Conservation (phyloP, 768 basidiomycete species). For the Phanerochaete sordida region DNA sequence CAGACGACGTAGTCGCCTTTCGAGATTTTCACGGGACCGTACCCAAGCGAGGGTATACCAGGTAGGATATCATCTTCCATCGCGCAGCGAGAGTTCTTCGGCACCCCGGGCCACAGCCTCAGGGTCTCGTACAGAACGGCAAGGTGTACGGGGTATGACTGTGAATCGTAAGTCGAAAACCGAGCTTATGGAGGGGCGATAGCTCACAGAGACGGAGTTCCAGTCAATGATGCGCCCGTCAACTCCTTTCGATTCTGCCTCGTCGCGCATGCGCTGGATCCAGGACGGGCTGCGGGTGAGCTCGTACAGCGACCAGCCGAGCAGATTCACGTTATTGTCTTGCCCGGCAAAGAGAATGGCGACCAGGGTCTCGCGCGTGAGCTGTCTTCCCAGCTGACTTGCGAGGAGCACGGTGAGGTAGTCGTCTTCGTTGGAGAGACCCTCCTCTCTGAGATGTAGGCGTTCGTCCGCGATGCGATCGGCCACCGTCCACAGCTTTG, state of each 20-base stretch:
- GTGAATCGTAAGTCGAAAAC: too few relatives aligned
- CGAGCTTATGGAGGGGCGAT: too few relatives aligned
- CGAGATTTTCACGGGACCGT: not conserved
- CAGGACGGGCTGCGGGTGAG: slow-evolving; percentile 10
- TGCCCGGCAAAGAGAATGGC: slow-evolving; percentile 15
- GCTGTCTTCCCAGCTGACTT: too few relatives aligned
- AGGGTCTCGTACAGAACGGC: slow-evolving; percentile 15
- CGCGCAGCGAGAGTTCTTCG: slow-evolving; percentile 1
- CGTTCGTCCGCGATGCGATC: not conserved
- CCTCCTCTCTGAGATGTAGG: not conserved
- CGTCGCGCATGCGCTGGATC: slow-evolving; percentile 11
- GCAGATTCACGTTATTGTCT: slow-evolving; percentile 14
- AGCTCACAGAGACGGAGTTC: not conserved
- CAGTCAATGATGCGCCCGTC: not conserved
- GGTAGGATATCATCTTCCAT: not conserved
- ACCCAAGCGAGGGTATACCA: not conserved
- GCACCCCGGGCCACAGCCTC: slow-evolving; percentile 1
- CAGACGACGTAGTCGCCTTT: not conserved
- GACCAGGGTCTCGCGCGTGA: slow-evolving; percentile 12
- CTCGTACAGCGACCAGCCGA: slow-evolving; percentile 15
- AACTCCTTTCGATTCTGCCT: slow-evolving; percentile 1
- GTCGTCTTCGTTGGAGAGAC: too few relatives aligned
- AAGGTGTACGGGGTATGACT: slow-evolving; percentile 14
- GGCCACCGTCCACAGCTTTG: not conserved
- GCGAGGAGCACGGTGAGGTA: too few relatives aligned